Evolutionary conservation across 306 rosid species (phyloP), one percentile per base, ranked within the genome.

Genomic region (Hylodesmum podocarpum): DNA sequence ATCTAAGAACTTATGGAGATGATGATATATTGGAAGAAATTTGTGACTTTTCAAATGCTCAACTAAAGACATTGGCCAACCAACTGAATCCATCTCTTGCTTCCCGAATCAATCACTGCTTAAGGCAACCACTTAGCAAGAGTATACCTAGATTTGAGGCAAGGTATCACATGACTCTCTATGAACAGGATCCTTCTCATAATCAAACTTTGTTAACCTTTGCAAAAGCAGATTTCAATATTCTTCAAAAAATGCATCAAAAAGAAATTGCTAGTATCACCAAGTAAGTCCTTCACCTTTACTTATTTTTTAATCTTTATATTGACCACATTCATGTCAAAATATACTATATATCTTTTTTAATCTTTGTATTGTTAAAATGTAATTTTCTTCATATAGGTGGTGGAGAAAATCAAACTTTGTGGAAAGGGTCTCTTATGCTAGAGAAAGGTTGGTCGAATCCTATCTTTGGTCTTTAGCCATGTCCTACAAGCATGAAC

Each of bases 1-100:
- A 84, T 29, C 34, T 84, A 1, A 79, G 77, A 46, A 22, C 33
- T 7, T 78, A 67, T 1, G 80, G 80, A 55, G 89, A 88, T 28
- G n/a, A n/a, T n/a, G 75, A 73, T 4, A 50, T 87, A 29, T 33
- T 87, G 0, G 87, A 85, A 1, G 76, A 87, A 66, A 86, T 86
- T 15, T 57, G 34, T 37, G 72, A 19, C 67, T 84, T 29, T 25
- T 69, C 81, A 3, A 12, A 62, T 6, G 14, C 34, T 77, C 65
- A 59, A 0, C 75, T 84, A 2, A 1, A 76, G 68, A 24, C 67
- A 3, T 39, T 73, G 13, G 34, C 55, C 19, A 57, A 55, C 39
- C 12, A 73, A 24, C 1, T 36, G 11, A 37, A 11, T 2, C 41
- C 55, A 7, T 73, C 55, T 55, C 29, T 55, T 27, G 25, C 3